Evolutionary conservation across 495 filamentous ascomycete species (phyloP).

Genomic region (Extremus antarcticus): DNA sequence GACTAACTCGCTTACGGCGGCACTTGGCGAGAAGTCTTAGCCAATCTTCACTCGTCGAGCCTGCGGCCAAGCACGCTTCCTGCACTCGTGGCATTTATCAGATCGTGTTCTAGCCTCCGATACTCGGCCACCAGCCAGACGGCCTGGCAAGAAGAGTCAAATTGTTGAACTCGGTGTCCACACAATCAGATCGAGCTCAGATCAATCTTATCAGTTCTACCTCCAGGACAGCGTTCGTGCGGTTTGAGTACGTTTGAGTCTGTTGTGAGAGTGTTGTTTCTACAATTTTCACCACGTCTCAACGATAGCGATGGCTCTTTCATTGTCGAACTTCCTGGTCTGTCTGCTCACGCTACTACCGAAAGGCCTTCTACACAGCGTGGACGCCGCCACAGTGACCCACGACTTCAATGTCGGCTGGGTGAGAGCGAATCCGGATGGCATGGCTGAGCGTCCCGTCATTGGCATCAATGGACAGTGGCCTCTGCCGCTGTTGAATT

Average conservation of each 20-base stretch:
- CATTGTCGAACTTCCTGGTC: slow-evolving; percentile 29
- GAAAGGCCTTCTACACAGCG: slow-evolving; percentile 23
- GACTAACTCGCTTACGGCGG: background rate
- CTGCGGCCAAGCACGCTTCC: background rate
- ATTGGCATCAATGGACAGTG: slow-evolving; percentile 78
- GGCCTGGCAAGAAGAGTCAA: background rate
- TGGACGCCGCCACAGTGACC: slow-evolving; percentile 50
- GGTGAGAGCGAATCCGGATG: slow-evolving; percentile 75
- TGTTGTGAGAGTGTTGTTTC: background rate
- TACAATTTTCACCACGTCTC: slow-evolving; percentile 7
- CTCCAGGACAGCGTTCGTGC: background rate
- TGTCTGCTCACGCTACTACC: slow-evolving; percentile 29
- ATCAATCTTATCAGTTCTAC: background rate
- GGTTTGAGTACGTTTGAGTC: no score
- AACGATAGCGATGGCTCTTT: slow-evolving; percentile 29
- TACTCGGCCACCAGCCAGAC: background rate
- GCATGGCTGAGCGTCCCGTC: slow-evolving; percentile 49
- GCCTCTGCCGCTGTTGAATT: slow-evolving; percentile 60
- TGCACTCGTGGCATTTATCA: slow-evolving; percentile 2
- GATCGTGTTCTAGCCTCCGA: background rate
- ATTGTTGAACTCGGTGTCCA: background rate
- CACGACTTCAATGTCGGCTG: slow-evolving; percentile 74
- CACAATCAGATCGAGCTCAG: background rate
- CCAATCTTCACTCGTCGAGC: background rate
- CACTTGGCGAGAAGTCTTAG: background rate